Percentiles rank a stretch among this genome's conserved stretches.
Evolutionary conservation across 495 filamentous ascomycete species (phyloP).

Genomic region (Chaetomidium leptoderma): DNA sequence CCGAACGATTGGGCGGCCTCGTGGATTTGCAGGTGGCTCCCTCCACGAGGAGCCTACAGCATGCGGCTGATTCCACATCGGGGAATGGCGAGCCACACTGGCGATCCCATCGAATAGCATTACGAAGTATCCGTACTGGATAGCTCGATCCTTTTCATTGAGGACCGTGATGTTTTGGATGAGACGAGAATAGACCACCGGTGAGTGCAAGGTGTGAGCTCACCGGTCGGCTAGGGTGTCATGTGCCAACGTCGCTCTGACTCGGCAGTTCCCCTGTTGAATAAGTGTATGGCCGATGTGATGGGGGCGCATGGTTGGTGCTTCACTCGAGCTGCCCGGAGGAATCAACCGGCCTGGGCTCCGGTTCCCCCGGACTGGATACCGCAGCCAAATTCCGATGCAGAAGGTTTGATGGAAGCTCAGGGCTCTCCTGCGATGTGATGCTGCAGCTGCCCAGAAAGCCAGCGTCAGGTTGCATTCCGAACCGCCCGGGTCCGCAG

Average conservation of each 20-base stretch:
- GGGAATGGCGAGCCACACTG: slow-evolving; percentile 2
- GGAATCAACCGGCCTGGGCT: background rate
- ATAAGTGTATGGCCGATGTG: background rate
- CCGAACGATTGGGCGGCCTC: slow-evolving; percentile 6
- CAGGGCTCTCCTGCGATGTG: background rate
- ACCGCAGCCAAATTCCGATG: background rate
- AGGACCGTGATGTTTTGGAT: background rate
- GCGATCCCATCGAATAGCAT: background rate
- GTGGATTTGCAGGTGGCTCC: background rate
- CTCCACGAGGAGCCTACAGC: background rate
- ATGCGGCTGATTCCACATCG: slow-evolving; percentile 4
- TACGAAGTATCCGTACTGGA: no score
- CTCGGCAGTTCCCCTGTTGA: slow-evolving; percentile 6
- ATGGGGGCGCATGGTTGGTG: slow-evolving; percentile 3
- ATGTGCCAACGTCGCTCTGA: background rate
- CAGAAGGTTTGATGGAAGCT: background rate
- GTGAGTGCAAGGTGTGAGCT: slow-evolving; percentile 1
- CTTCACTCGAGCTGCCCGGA: background rate
- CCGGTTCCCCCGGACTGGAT: background rate
- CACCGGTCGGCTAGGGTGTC: slow-evolving; percentile 13
- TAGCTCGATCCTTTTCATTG: background rate
- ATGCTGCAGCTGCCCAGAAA: slow-evolving; percentile 6
- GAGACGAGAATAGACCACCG: background rate
- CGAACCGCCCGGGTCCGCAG: slow-evolving; percentile 7
- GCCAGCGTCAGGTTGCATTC: slow-evolving; percentile 10